These are phyloP conservation scores for Globisporangium alternatum DNA, from an alignment of 352 stramenopile genomes.

Conservation along the genomic window DNA sequence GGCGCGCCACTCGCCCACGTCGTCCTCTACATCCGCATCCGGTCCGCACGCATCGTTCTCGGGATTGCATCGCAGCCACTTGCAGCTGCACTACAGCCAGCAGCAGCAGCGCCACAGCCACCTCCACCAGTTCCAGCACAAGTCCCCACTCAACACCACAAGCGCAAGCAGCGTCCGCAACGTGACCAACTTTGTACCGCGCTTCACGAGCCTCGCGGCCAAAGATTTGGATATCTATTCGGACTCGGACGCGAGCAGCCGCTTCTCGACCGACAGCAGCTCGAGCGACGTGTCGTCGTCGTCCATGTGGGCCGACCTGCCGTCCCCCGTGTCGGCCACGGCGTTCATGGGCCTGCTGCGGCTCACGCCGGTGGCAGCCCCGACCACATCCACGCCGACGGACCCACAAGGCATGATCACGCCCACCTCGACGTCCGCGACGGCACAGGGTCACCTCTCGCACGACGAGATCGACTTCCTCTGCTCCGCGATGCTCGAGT, in stretches of 20 bases:
- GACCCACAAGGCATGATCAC: conserved; percentile 10
- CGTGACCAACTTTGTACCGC: conserved; percentile 16
- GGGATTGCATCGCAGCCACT: conserved; percentile 12
- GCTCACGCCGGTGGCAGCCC: conserved; percentile 20
- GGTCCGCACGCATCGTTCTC: not conserved
- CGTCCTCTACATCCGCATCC: conserved; percentile 16
- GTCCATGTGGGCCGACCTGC: conserved; percentile 66
- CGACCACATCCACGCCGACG: conserved; percentile 10
- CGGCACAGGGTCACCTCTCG: conserved; percentile 48
- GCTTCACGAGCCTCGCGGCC: conserved; percentile 27
- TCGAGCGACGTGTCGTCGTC: conserved; percentile 39
- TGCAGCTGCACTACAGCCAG: conserved; percentile 14
- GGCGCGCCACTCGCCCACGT: conserved; percentile 17
- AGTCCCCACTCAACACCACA: conserved; percentile 4
- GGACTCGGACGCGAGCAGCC: conserved; percentile 59
- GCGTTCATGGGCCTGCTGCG: conserved; percentile 16
- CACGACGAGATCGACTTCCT: conserved; percentile 86
- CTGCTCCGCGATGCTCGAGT: conserved; percentile 80
- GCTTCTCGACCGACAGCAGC: conserved; percentile 52
- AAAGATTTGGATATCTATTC: conserved; percentile 63
- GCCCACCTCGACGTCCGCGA: conserved; percentile 5
- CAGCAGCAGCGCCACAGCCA: conserved; percentile 6
- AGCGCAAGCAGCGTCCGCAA: conserved; percentile 11
- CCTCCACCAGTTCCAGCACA: conserved; percentile 7
- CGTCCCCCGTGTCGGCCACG: conserved; percentile 18